phyloP scores from a whole-genome alignment of 805 yeast genomes.

The Crinitomyces ghanaensis region DNA sequence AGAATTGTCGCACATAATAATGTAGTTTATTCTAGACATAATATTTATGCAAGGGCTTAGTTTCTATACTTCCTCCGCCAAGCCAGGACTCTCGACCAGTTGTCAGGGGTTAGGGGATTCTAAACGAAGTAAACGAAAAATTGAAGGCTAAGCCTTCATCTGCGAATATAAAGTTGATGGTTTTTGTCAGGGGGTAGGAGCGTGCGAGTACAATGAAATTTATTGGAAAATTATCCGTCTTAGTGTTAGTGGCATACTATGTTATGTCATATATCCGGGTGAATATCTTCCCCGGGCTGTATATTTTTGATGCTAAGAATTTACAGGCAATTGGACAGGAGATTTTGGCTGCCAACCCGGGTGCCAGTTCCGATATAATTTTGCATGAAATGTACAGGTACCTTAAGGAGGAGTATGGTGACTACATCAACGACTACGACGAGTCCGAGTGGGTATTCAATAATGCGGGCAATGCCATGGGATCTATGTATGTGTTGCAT shows the following conservation, averaged over 20 bases:
- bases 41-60: too few relatives aligned
- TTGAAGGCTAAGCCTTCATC: too few relatives aligned
- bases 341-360: conserved; percentile 26
- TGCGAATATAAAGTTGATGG: too few relatives aligned
- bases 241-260: conserved; percentile 12
- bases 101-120: too few relatives aligned
- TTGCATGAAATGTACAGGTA: conserved; percentile 49
- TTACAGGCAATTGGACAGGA: conserved; percentile 52
- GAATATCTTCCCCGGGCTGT: conserved; percentile 48
- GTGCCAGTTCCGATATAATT: conserved; percentile 43
- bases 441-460: conserved; percentile 89
- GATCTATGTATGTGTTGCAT: conserved; percentile 83
- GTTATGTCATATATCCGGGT: conserved; percentile 17
- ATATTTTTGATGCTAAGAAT: conserved; percentile 55
- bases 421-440: conserved; percentile 56
- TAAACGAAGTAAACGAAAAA: too few relatives aligned
- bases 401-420: conserved; percentile 58
- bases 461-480: conserved; percentile 98
- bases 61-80: too few relatives aligned
- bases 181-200: too few relatives aligned
- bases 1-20: too few relatives aligned
- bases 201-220: conserved; percentile 15
- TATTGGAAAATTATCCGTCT: conserved; percentile 11
- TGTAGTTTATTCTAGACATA: too few relatives aligned
- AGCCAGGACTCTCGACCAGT: too few relatives aligned